These are phyloP conservation scores for Penicillium sp. DNA, from an alignment of 2,329 filamentous ascomycete species.

Conservation along the genomic window DNA sequence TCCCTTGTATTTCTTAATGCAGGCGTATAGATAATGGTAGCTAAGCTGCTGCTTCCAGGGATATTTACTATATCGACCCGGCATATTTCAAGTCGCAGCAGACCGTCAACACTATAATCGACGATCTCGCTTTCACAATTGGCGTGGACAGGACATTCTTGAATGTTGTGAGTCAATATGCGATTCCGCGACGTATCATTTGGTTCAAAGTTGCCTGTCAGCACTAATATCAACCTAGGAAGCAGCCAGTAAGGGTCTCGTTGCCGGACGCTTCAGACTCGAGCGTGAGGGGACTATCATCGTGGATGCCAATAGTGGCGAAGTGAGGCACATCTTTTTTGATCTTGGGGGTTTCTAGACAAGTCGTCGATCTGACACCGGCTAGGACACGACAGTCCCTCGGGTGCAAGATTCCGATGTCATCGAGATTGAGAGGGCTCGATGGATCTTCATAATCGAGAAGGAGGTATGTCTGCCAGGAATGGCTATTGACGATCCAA, in stretches of 20 bases:
- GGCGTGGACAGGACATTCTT: conserved; percentile 49
- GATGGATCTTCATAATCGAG: conserved; percentile 58
- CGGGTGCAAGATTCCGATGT: conserved; percentile 40
- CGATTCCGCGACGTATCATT: neutral
- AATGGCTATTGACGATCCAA: no score
- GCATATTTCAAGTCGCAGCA: conserved; percentile 53
- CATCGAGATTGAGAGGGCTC: conserved; percentile 41
- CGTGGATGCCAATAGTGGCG: conserved; percentile 38
- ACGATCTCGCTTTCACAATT: conserved; percentile 57
- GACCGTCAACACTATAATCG: conserved; percentile 53
- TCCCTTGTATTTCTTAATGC: neutral
- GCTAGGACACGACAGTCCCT: conserved; percentile 50
- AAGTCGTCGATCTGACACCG: neutral
- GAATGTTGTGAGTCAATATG: conserved; percentile 48
- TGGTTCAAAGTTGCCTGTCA: neutral
- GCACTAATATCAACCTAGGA: conserved; percentile 25
- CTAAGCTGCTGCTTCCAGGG: conserved; percentile 36
- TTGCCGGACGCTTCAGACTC: conserved; percentile 31
- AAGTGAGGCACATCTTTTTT: conserved; percentile 14
- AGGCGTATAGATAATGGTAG: neutral
- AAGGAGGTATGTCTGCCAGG: conserved; percentile 50
- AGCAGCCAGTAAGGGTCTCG: conserved; percentile 41
- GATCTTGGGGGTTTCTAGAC: no score
- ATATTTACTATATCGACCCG: conserved; percentile 59
- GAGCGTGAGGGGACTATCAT: conserved; percentile 15